Evolutionary conservation across 2,329 filamentous ascomycete genomes (phyloP), one percentile per base, ranked within the genome.

Genomic region (Epichloe uncinata): DNA sequence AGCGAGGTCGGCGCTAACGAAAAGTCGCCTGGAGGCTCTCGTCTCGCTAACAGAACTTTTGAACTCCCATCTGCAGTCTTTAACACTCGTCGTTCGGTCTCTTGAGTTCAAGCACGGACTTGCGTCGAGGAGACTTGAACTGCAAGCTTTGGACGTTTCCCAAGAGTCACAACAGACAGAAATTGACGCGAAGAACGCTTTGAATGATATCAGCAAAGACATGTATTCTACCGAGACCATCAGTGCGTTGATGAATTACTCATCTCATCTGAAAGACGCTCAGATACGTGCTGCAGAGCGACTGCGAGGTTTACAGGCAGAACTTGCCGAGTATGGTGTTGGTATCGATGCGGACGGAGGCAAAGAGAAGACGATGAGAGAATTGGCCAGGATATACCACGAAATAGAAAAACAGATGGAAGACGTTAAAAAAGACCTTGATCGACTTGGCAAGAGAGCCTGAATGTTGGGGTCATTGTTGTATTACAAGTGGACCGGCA

Each of bases 71-170:
- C 64, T 69, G 8, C 55, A 63, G 3, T 66, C 63, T 0, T 55
- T 78, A 2, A 53, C 64, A 1, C 61, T 65, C 15, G 68, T 79
- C 1, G 59, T 79, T n/a, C 70, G 70, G 48, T 60, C 68, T 2
- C 68, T 81, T 1, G 77, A 81, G 54, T 66, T 70, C 3, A 80
- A 80, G 55, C 76, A 80, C 59, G 73, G 73, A 33, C 65, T 71
- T 18, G 64, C 76, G 4, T 73, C 75, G 2, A 68, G 73, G 4
- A 72, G 67, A 13, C 65, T 78, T 2, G 73, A 75, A 56, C 69
- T 78, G n/a, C 69, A 69, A 40, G 75, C 75, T 33, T 60, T 66
- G 2, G 66, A 72, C 35, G 65, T 71, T 1, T 63, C 68, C 0
- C 63, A 77, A 1, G 60, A 65, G 4, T 73, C 76, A 1, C 67